Evolutionary conservation across 441 rosid species (phyloP).

Genomic region (Lepidium campestre): DNA sequence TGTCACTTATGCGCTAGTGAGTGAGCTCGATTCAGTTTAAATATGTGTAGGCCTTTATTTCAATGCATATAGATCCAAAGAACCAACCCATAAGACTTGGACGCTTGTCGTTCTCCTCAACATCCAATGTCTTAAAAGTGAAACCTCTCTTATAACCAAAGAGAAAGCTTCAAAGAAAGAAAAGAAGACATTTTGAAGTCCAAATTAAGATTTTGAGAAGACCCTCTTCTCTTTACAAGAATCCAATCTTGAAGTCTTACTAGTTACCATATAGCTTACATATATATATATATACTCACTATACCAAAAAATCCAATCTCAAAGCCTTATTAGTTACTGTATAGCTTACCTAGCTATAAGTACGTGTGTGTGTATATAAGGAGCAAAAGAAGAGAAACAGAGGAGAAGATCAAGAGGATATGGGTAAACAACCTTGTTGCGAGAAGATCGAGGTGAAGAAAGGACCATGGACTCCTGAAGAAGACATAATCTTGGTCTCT

Average conservation of each 20-base stretch:
- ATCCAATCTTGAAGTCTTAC: slow-evolving; percentile 3
- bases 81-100: slow-evolving; percentile 7
- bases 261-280: not conserved
- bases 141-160: slow-evolving; percentile 3
- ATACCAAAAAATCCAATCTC: slow-evolving; percentile 6
- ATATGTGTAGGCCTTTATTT: slow-evolving; percentile 10
- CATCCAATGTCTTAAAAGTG: not conserved
- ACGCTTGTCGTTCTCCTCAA: slow-evolving; percentile 16
- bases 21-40: not conserved
- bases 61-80: slow-evolving; percentile 18
- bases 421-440: slow-evolving; percentile 96
- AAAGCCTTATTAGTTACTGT: slow-evolving; percentile 1
- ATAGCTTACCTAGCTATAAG: not conserved
- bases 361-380: not conserved
- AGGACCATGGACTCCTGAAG: slow-evolving; percentile 99
- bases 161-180: not conserved
- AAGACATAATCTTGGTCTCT: slow-evolving; percentile 86
- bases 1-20: not conserved
- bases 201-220: not conserved
- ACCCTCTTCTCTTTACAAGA: not conserved
- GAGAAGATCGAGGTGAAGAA: slow-evolving; percentile 86
- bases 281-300: too few relatives aligned
- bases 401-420: slow-evolving; percentile 21
- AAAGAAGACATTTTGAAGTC: slow-evolving; percentile 1
- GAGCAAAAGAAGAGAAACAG: not conserved